Base-by-base conservation (phyloP, 2,329 filamentous ascomycete species). In the Penicillium sp. region DNA sequence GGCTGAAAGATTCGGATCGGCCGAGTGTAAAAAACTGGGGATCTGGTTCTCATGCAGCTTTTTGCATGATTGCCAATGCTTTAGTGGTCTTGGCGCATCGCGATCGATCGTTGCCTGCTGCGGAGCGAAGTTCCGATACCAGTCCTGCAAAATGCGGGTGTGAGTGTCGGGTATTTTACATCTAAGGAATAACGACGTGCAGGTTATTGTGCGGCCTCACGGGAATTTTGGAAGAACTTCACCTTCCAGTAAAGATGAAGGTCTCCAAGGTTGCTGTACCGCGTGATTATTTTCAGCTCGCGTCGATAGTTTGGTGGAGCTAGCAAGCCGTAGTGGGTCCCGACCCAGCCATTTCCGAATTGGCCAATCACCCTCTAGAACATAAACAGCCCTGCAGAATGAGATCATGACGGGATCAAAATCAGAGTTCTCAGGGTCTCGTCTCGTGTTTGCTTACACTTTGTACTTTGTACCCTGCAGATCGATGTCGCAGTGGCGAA, bases 291-390 rank as follows among this genome's bases (percentile, higher is more conserved):
- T 33, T 35, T 25, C 46, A 21, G n/a, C 14, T 29, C 46, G n/a
- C 19, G 19, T 21, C 39, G 14, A 42, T 42, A 42, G 19, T 42
- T 42, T 42, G 19, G 39, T 42, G 39, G 39, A 42, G 39, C 11
- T 42, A 19, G 16, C n/a, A 42, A 42, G 39, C 37, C 50, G 37
- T 27, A 50, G 55, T 57, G 55, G 55, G 46, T 47, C 39, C 33
- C 33, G 35, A 16, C 35, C 39, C 35, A 56, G 59, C 27, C 69
- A 60, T 55, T 73, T 74, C 3, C 65, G 11, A 19, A 31, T 29
- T 29, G 10, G 58, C 13, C 57, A 61, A 53, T 68, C 65, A 21
- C 58, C 53, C 11, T 65, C 69, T 8, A 33, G 19, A 3, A 19
- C 19, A 14, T 5, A 7, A 16, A 33, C 31, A 10, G 4, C 9